Conservation (phyloP, 1,139 yeast species). For the Pichia sp. region DNA sequence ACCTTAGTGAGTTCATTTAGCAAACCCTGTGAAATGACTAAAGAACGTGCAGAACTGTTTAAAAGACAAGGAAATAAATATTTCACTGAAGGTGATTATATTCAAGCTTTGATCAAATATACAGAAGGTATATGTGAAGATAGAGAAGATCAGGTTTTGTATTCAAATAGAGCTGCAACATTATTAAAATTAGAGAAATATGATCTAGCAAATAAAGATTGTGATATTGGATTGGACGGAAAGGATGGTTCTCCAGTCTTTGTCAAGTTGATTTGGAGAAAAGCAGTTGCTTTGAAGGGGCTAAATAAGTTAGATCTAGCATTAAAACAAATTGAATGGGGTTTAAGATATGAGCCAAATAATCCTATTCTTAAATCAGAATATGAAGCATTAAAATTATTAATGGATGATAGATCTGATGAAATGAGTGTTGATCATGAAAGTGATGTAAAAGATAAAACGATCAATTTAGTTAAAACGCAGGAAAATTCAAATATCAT, state of each 20-base stretch:
- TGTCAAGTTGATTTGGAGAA: conserved; percentile 53
- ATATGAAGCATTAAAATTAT: conserved; percentile 6
- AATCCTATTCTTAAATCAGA: conserved; percentile 29
- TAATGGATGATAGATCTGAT: conserved; percentile 7
- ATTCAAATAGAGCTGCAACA: conserved; percentile 76
- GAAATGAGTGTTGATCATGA: not conserved
- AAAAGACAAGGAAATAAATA: conserved; percentile 59
- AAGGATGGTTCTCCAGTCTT: not conserved
- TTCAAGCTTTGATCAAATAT: conserved; percentile 56
- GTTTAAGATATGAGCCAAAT: conserved; percentile 40
- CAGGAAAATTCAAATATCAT: conserved; percentile 16
- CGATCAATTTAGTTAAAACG: not conserved
- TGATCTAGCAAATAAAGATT: conserved; percentile 54
- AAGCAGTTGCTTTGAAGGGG: conserved; percentile 41
- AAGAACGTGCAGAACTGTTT: not conserved
- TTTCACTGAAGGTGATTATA: conserved; percentile 48
- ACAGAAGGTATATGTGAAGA: conserved; percentile 57
- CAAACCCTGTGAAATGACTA: not conserved
- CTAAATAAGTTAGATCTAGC: conserved; percentile 34
- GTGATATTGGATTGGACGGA: conserved; percentile 46
- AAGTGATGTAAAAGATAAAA: not conserved
- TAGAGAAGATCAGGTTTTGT: conserved; percentile 54
- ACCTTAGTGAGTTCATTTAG: not conserved
- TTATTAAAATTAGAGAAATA: conserved; percentile 50
- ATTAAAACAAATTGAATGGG: conserved; percentile 33